These are phyloP conservation scores for Huntiella bhutanensis DNA, from an alignment of 2,329 filamentous ascomycete species.

Conservation along the genomic window DNA sequence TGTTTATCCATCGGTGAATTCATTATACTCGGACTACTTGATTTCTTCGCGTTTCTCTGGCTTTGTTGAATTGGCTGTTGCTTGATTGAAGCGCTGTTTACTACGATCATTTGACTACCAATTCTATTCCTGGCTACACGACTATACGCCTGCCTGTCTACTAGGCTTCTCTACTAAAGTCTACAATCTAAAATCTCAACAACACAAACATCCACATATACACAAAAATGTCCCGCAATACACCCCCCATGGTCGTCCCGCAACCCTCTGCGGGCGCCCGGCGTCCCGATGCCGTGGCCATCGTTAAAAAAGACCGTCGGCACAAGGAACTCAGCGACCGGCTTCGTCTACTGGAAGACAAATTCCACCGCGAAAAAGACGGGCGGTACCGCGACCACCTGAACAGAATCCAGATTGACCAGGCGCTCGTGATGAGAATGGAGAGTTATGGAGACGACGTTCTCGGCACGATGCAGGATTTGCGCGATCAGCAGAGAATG, in stretches of 20 bases:
- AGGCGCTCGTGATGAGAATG: conserved; percentile 66
- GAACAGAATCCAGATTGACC: conserved; percentile 79
- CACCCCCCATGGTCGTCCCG: conserved; percentile 14
- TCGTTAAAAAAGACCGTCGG: conserved; percentile 79
- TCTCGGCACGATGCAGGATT: conserved; percentile 50
- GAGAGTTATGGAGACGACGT: conserved; percentile 59
- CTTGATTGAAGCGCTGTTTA: too few species aligned
- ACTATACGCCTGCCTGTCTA: too few species aligned
- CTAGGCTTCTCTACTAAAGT: too few species aligned
- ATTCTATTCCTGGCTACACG: too few species aligned
- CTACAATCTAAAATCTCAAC: too few species aligned
- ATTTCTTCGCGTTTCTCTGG: too few species aligned
- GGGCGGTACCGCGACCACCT: conserved; percentile 74
- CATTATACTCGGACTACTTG: too few species aligned
- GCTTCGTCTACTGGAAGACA: conserved; percentile 54
- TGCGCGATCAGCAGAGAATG: conserved; percentile 31
- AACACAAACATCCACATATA: not conserved
- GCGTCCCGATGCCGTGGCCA: conserved; percentile 22
- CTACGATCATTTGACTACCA: too few species aligned
- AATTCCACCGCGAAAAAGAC: conserved; percentile 66
- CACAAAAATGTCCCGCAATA: conserved; percentile 1
- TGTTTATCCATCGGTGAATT: too few species aligned
- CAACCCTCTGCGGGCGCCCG: conserved; percentile 15
- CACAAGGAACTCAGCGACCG: conserved; percentile 67
- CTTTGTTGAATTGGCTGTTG: too few species aligned